Conservation (phyloP, 2,329 filamentous ascomycete genomes). For the Fusarium sp. region DNA sequence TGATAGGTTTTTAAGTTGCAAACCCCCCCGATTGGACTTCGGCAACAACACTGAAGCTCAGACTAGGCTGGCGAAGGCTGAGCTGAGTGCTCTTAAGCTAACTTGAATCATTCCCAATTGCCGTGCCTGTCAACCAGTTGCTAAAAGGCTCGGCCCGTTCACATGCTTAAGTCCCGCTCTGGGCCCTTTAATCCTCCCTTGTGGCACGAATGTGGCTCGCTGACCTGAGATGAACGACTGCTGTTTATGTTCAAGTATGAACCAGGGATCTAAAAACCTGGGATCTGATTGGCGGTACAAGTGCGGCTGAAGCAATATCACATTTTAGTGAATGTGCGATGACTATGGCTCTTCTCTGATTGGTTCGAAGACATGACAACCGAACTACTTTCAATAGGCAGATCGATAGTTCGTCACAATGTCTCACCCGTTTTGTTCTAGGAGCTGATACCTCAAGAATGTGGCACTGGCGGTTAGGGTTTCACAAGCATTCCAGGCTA, state of each 20-base stretch:
- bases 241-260: too few relatives aligned
- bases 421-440: too few relatives aligned
- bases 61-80: neutral
- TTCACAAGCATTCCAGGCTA: neutral
- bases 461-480: neutral
- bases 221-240: neutral
- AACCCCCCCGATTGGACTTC: neutral
- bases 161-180: neutral
- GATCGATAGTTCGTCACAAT: neutral
- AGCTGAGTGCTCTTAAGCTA: neutral
- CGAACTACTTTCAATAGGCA: slow-evolving; percentile 3
- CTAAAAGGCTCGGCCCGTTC: slow-evolving; percentile 1
- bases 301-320: slow-evolving; percentile 1
- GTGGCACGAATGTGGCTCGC: slow-evolving; percentile 2
- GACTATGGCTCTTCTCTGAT: neutral
- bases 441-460: neutral
- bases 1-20: neutral
- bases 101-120: neutral
- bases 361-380: neutral
- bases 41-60: neutral
- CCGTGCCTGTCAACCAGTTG: neutral
- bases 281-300: neutral
- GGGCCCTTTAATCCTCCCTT: neutral
- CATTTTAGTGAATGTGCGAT: neutral
- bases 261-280: neutral